Evolutionary conservation across 2,329 filamentous ascomycete genomes (phyloP), one percentile per base, ranked within the genome.

Genomic region (Mollisiaceae sp.): DNA sequence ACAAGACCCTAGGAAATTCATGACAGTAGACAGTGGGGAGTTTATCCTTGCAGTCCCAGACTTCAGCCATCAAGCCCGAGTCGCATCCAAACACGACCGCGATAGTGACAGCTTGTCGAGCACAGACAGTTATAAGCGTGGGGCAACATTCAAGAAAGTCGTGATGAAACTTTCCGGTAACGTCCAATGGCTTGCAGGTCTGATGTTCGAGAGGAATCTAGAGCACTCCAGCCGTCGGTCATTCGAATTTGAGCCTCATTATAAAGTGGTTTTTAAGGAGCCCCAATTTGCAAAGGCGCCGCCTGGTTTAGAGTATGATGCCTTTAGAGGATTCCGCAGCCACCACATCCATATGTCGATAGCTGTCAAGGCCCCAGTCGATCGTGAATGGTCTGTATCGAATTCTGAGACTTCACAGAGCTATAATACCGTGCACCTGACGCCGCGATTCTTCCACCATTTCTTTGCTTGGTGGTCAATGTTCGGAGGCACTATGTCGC

Each of bases 391-490:
- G 95, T 85, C 89, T 43, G 86, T 92, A 1, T 85, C 90, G 2
- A 91, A 90, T 72, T 81, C 88, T 3, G 88, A 91, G 69, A 86
- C 91, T 3, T 96, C 94, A 0, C 87, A 89, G 69, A 98, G 94
- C 75, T 99, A 99, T 82, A 99, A 99, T 76, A 93, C 94, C 0
- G 91, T 98, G 1, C 96, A 99, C 77, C 85, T 99, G 36, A 95
- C 92, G 1, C 95, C 95, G 6, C 89, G 94, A 9, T 97, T 99
- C 82, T 99, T 99, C 77, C 97, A 94, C 0, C 95, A 99, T 77
- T 99, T 99, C 82, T 98, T 94, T 80, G 89, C 89, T 64, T 99
- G 95, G 95, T 98, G 94, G 93, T 94, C 91, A 0, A 88, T 98
- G 71, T 99, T 99, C 78, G 93, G 93, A 9, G 94, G 94, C 1